phyloP scores from a whole-genome alignment of 192 early-diverging fungal species.

The Chytriomyces sp. region DNA sequence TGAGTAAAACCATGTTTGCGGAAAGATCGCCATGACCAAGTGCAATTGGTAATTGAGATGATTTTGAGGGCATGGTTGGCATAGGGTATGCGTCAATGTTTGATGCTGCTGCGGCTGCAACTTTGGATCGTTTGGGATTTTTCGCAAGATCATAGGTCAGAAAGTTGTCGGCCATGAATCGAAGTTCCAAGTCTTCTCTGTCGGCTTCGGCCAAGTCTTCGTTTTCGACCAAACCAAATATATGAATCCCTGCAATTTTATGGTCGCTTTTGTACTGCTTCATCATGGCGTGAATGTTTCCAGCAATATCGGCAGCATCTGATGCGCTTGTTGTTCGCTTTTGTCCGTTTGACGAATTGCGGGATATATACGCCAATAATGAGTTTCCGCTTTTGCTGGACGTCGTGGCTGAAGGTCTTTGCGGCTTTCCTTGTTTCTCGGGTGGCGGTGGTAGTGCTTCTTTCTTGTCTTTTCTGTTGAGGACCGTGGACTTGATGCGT shows the following conservation, averaged over 20 bases:
- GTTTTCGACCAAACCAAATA: neutral
- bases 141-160: constrained; percentile 1
- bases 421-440: too few species aligned
- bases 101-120: too few species aligned
- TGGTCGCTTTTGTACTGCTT: constrained; percentile 11
- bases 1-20: too few species aligned
- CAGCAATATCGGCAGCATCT: constrained; percentile 15
- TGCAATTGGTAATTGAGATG: too few species aligned
- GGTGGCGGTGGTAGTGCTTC: too few species aligned
- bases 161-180: constrained; percentile 20
- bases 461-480: too few species aligned
- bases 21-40: too few species aligned
- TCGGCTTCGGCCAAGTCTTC: neutral
- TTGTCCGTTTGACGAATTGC: too few species aligned
- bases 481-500: constrained; percentile 26
- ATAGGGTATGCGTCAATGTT: neutral
- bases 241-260: neutral
- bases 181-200: constrained; percentile 9
- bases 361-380: too few species aligned
- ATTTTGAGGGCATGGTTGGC: neutral
- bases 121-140: neutral
- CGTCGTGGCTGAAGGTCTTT: too few species aligned
- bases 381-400: too few species aligned
- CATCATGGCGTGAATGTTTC: constrained; percentile 13
- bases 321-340: neutral